These are phyloP conservation scores for Aspergillus baeticus DNA, from an alignment of 495 filamentous ascomycete genomes.

Conservation along the genomic window DNA sequence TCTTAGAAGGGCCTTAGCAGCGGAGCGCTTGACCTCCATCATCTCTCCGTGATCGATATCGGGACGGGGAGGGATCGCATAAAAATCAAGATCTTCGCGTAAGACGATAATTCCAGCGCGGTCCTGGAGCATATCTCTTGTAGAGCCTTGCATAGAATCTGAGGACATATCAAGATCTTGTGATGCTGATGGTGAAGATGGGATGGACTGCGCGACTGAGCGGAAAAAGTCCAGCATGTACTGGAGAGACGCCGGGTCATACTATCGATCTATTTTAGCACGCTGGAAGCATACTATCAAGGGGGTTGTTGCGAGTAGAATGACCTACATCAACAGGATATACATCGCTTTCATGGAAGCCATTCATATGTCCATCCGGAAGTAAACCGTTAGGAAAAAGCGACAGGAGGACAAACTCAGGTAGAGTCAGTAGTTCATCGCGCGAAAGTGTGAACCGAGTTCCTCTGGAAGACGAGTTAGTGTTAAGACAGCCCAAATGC, in stretches of 20 bases:
- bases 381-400: slow-evolving; percentile 97
- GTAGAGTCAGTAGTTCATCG: slow-evolving; percentile 91
- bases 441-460: slow-evolving; percentile 90
- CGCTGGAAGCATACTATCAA: no score
- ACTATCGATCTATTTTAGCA: slow-evolving; percentile 69
- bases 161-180: slow-evolving; percentile 65
- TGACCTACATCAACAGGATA: slow-evolving; percentile 95
- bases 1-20: slow-evolving; percentile 77
- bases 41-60: slow-evolving; percentile 88
- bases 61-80: slow-evolving; percentile 84
- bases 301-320: no score
- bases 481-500: no score
- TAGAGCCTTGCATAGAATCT: slow-evolving; percentile 66
- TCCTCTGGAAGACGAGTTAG: slow-evolving; percentile 57
- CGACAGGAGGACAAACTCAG: slow-evolving; percentile 98
- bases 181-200: slow-evolving; percentile 61
- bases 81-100: slow-evolving; percentile 96
- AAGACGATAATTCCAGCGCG: slow-evolving; percentile 97
- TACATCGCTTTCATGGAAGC: slow-evolving; percentile 87
- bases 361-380: slow-evolving; percentile 93
- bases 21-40: slow-evolving; percentile 95
- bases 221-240: slow-evolving; percentile 99
- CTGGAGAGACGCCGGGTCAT: slow-evolving; percentile 91
- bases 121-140: slow-evolving; percentile 76
- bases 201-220: slow-evolving; percentile 89